phyloP scores from a whole-genome alignment of 2,329 filamentous ascomycete genomes.

The Aureobasidium sp. region DNA sequence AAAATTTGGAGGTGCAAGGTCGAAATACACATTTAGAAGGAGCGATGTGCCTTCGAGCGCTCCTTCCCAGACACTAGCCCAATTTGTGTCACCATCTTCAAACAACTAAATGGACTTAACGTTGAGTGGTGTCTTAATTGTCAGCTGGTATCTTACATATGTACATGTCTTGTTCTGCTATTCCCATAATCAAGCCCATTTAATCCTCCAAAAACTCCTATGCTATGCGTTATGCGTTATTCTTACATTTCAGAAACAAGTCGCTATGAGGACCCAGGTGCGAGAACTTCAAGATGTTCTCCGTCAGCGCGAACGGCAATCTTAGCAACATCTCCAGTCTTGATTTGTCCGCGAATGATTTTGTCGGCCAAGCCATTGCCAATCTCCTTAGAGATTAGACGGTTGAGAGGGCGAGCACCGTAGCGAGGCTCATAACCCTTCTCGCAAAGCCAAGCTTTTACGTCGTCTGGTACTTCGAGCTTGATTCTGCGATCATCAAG shows the following conservation, averaged over 20 bases:
- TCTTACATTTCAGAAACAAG: not conserved
- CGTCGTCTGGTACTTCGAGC: conserved; percentile 60
- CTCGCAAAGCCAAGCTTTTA: conserved; percentile 80
- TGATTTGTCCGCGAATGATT: conserved; percentile 80
- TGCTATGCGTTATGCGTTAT: not conserved
- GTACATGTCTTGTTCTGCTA: not conserved
- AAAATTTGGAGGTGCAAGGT: not conserved
- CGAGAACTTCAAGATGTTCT: conserved; percentile 24
- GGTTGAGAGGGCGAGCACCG: conserved; percentile 82
- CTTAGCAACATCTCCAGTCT: conserved; percentile 62
- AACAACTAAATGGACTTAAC: not conserved
- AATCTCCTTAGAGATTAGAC: conserved; percentile 83
- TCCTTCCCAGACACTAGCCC: not conserved
- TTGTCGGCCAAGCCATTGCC: conserved; percentile 81
- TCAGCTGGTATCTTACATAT: conserved; percentile 4
- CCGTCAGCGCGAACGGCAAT: conserved; percentile 58
- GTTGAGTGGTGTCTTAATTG: not conserved
- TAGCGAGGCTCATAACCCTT: conserved; percentile 86
- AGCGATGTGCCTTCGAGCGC: not conserved
- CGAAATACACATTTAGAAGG: not conserved
- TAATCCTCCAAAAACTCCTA: not conserved
- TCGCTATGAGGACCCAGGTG: not conserved
- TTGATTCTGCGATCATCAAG: conserved; percentile 79
- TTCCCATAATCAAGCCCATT: no score
- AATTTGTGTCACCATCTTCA: not conserved